Percentiles rank a stretch among this genome's conserved stretches.
Conservation (phyloP, 805 yeast genomes). For the Saturnispora bothae region DNA sequence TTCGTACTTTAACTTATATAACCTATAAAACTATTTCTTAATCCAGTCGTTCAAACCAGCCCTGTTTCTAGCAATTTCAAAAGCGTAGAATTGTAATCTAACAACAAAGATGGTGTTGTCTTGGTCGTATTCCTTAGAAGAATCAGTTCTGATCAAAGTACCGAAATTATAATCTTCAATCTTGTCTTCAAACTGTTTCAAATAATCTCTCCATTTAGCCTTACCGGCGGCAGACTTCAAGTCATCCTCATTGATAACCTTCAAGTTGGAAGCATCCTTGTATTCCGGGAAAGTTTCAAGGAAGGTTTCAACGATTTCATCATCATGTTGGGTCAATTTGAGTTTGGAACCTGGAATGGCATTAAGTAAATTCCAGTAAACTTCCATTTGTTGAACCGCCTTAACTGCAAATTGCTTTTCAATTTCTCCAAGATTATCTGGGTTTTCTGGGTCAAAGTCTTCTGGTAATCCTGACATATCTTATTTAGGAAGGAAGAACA, state of each 20-base stretch:
- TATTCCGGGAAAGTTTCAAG: slow-evolving; percentile 83
- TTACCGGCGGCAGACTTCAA: slow-evolving; percentile 76
- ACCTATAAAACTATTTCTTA: slow-evolving; percentile 6
- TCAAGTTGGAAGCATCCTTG: slow-evolving; percentile 45
- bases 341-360: slow-evolving; percentile 71
- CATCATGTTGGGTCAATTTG: slow-evolving; percentile 61
- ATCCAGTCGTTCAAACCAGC: slow-evolving; percentile 90
- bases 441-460: slow-evolving; percentile 57
- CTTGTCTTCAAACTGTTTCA: slow-evolving; percentile 67
- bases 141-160: slow-evolving; percentile 71
- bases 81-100: slow-evolving; percentile 89
- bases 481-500: too few relatives aligned
- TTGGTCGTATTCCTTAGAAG: slow-evolving; percentile 68
- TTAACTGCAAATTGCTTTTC: slow-evolving; percentile 97
- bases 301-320: slow-evolving; percentile 53
- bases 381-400: slow-evolving; percentile 91
- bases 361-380: slow-evolving; percentile 77
- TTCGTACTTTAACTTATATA: too few relatives aligned
- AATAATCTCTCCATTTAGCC: slow-evolving; percentile 81
- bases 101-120: slow-evolving; percentile 80
- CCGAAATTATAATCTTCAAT: slow-evolving; percentile 94
- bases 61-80: slow-evolving; percentile 89
- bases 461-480: slow-evolving; percentile 13
- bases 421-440: slow-evolving; percentile 91
- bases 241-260: slow-evolving; percentile 58